Evolutionary conservation across 2,329 filamentous ascomycete species (phyloP).

Genomic region (Eutypa lata): DNA sequence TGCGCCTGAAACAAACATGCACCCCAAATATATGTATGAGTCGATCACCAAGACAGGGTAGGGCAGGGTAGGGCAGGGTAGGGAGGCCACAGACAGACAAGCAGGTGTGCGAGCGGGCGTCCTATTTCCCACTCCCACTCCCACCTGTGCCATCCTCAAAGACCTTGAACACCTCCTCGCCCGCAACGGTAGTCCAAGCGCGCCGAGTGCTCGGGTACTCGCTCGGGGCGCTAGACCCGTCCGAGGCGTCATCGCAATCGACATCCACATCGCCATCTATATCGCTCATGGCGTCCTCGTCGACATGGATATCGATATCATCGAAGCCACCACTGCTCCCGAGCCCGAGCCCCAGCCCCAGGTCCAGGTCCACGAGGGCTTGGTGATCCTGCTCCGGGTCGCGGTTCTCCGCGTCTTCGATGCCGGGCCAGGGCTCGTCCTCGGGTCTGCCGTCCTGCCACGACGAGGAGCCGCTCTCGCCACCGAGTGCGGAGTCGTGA

Average conservation of each 20-base stretch:
- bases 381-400: conserved; percentile 32
- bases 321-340: not conserved
- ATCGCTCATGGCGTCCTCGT: conserved; percentile 25
- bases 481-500: conserved; percentile 4
- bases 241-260: not conserved
- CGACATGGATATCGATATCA: conserved; percentile 19
- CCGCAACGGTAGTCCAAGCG: conserved; percentile 17
- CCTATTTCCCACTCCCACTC: conserved; percentile 7
- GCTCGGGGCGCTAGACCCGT: conserved; percentile 24
- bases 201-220: conserved; percentile 27
- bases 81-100: no score
- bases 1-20: not conserved
- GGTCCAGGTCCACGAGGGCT: not conserved
- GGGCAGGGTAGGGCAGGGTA: no score
- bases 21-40: no score
- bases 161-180: conserved; percentile 14
- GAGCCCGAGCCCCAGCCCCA: no score
- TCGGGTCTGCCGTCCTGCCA: conserved; percentile 36
- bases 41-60: no score
- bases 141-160: conserved; percentile 13
- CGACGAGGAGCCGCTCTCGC: not conserved
- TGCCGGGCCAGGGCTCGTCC: conserved; percentile 56
- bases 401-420: conserved; percentile 54
- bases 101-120: no score
- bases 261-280: conserved; percentile 6